A percentile compares a stretch with the other conserved stretches of the same genome.
These are phyloP conservation scores for Setaria italica DNA, from an alignment of 202 grass and related monocot genomes.

Conservation along the genomic window DNA sequence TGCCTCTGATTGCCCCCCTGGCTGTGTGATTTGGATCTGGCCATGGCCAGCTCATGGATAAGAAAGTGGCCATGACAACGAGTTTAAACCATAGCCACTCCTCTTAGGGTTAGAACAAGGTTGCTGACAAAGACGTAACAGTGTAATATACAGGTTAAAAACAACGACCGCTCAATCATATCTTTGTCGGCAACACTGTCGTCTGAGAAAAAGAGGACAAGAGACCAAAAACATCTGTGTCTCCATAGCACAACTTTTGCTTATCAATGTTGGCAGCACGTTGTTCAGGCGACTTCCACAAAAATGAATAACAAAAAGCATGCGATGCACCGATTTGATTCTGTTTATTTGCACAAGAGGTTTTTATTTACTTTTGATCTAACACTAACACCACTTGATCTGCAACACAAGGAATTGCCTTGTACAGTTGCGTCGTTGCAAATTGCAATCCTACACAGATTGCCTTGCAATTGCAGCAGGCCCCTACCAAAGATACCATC, in stretches of 20 bases:
- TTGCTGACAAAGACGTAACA: conserved; percentile 13
- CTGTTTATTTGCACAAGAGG: background rate
- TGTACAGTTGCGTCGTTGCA: background rate
- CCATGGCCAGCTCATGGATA: conserved; percentile 34
- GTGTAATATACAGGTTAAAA: background rate
- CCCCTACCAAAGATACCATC: background rate
- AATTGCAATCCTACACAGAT: background rate
- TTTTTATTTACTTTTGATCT: background rate
- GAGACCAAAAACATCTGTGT: background rate
- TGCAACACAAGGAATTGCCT: background rate
- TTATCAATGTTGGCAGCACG: background rate
- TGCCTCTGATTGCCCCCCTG: conserved; percentile 5
- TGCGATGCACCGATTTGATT: background rate
- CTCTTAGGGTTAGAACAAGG: conserved; percentile 7
- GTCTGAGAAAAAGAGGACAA: background rate
- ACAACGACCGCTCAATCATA: background rate
- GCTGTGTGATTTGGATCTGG: conserved; percentile 31
- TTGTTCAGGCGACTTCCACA: background rate
- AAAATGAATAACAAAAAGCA: background rate
- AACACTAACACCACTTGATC: background rate
- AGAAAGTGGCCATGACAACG: conserved; percentile 14
- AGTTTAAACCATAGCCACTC: background rate
- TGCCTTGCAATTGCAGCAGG: background rate
- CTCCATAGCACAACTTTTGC: background rate
- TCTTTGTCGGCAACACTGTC: conserved; percentile 7